Evolutionary conservation across 768 basidiomycete species (phyloP), one percentile per base, ranked within the genome.

Genomic region (Pleurotus tuber-regium): DNA sequence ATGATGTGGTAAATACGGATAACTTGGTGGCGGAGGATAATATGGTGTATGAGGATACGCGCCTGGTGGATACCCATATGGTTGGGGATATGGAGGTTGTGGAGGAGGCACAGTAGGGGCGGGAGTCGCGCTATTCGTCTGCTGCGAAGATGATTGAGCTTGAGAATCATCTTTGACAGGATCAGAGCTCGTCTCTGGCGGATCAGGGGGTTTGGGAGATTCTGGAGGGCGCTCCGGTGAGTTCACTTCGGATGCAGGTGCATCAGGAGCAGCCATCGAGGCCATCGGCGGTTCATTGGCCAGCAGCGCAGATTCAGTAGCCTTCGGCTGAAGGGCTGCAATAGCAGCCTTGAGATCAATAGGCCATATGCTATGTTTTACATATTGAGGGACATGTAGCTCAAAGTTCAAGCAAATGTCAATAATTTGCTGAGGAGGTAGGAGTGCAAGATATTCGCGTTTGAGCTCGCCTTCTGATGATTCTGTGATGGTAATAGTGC

Each of bases 381-480:
- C 63, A 55, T 84, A 83, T 31, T 76, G 69, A 10, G 87, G 82
- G 11, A 83, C 82, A 71, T 89, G 78, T 7, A 80, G 63, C 59
- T 90, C 86, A 59, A 87, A 83, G 30, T 77, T 75, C 54, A 91
- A 73, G 63, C 86, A 90, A 60, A 91, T 82, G 58, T 89, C 89
- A 62, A 91, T 87, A 61, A 91, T 77, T 68, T 90, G 86, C 39
- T 79, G 75, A 18, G 77, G 80, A 19, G 83, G 77, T 6, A 92
- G 74, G 18, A 88, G 74, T 19, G 76, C 73, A 36, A 92, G 73
- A 70, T 91, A 92, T 55, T 80, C 78, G 57, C 80, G 78, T 65
- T 89, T 89, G 68, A 86, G 80, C 44, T 82, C 74, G 64, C 83
- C 76, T 62, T 79, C 67, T 71, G 68, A 46, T 63, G 64, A 30